Conservation (phyloP, 2,329 filamentous ascomycete genomes). For the Pseudogymnoascus sp. region DNA sequence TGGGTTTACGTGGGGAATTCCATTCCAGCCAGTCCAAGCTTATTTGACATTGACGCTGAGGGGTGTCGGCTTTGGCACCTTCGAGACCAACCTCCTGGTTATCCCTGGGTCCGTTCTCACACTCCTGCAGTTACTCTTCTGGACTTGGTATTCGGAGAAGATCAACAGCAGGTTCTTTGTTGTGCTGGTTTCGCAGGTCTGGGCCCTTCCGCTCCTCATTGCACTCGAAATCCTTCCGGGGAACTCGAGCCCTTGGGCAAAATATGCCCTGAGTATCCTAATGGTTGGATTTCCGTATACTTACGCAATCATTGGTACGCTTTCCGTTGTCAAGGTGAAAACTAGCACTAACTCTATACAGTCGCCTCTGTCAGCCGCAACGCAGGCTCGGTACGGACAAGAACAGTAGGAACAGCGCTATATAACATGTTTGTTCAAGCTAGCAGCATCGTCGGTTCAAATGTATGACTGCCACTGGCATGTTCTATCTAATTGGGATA, state of each 20-base stretch:
- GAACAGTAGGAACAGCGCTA: constrained; percentile 53
- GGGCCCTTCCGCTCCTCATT: constrained; percentile 33
- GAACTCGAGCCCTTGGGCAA: constrained; percentile 18
- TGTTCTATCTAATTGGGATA: not conserved
- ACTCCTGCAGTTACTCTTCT: constrained; percentile 30
- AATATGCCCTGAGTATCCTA: constrained; percentile 29
- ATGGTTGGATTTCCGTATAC: constrained; percentile 17
- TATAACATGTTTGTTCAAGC: constrained; percentile 51
- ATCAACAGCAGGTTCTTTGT: constrained; percentile 31
- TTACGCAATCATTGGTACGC: constrained; percentile 26
- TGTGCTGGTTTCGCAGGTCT: constrained; percentile 30
- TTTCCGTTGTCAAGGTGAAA: constrained; percentile 38
- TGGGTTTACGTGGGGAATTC: constrained; percentile 13
- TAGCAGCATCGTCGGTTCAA: constrained; percentile 31
- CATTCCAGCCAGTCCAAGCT: constrained; percentile 12
- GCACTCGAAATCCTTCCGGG: constrained; percentile 22
- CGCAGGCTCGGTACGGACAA: constrained; percentile 51
- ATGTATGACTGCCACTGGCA: constrained; percentile 18
- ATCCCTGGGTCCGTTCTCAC: constrained; percentile 15
- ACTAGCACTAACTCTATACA: constrained; percentile 38
- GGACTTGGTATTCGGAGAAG: constrained; percentile 38
- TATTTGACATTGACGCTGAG: constrained; percentile 19
- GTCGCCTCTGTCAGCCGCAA: constrained; percentile 47
- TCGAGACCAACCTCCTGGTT: constrained; percentile 19
- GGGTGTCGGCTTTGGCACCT: constrained; percentile 18